These are phyloP conservation scores for Patellifolia procumbens DNA, from an alignment of 179 eudicot genomes.

Conservation along the genomic window DNA sequence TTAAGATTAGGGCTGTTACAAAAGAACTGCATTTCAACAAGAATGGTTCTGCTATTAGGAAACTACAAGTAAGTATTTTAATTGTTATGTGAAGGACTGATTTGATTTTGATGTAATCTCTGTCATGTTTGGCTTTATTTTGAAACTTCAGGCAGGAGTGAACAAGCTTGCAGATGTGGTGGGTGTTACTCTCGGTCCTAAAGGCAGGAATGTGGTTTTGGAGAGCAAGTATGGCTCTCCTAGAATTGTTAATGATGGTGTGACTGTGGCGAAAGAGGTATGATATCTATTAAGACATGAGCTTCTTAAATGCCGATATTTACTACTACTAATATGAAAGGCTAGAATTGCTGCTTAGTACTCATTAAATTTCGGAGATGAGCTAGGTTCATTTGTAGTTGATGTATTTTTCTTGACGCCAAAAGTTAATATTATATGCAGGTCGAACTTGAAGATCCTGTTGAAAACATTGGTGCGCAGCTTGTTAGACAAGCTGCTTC, in stretches of 20 bases:
- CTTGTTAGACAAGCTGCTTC: slow-evolving; percentile 96
- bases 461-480: slow-evolving; percentile 95
- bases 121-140: not conserved
- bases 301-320: not conserved
- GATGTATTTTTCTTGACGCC: not conserved
- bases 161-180: slow-evolving; percentile 90
- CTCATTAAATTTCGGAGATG: not conserved
- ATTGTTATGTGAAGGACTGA: not conserved
- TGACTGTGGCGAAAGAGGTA: slow-evolving; percentile 97
- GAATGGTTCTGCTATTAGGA: slow-evolving; percentile 87
- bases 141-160: slow-evolving; percentile 59
- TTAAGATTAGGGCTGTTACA: slow-evolving; percentile 56
- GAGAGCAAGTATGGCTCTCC: slow-evolving; percentile 99
- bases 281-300: not conserved
- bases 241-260: slow-evolving; percentile 94
- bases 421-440: slow-evolving; percentile 26
- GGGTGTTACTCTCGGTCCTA: slow-evolving; percentile 97
- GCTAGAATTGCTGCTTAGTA: not conserved
- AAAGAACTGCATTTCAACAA: slow-evolving; percentile 85
- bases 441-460: slow-evolving; percentile 99
- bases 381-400: not conserved
- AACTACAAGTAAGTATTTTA: slow-evolving; percentile 59
- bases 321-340: not conserved
- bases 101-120: not conserved
- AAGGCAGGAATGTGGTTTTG: slow-evolving; percentile 94